Conservation (phyloP, 768 basidiomycete species). For the Nidularia sp. region DNA sequence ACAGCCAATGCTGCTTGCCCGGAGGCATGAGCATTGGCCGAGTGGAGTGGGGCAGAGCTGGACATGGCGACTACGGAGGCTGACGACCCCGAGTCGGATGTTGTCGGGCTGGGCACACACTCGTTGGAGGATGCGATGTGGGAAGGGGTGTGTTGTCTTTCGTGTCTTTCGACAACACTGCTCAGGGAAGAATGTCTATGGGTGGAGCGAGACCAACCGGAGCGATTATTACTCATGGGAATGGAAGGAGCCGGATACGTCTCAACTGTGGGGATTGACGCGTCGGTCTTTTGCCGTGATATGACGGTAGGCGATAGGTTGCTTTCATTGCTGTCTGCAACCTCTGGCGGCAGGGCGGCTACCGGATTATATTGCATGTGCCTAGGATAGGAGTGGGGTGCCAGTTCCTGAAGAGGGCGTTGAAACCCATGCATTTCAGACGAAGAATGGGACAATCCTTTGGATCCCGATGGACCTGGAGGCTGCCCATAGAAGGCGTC, state of each 20-base stretch:
- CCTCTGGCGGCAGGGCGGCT: neutral
- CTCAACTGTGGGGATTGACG: neutral
- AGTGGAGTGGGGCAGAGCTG: constrained; percentile 1
- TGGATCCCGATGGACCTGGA: too few species aligned
- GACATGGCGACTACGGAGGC: neutral
- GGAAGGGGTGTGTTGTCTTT: neutral
- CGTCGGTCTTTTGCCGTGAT: neutral
- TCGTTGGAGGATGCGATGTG: constrained; percentile 1
- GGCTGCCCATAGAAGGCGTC: too few species aligned
- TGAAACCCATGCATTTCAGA: too few species aligned
- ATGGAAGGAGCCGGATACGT: constrained; percentile 21
- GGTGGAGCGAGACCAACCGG: constrained; percentile 6
- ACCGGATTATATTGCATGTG: too few species aligned
- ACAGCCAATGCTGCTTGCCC: neutral
- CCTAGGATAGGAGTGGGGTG: too few species aligned
- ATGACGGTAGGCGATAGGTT: neutral
- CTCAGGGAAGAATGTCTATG: neutral
- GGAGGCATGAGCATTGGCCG: neutral
- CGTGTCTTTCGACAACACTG: constrained; percentile 1
- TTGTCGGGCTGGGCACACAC: neutral
- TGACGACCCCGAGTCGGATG: constrained; percentile 2
- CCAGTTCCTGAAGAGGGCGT: too few species aligned
- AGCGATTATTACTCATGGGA: constrained; percentile 30
- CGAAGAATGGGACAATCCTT: too few species aligned
- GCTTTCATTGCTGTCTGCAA: neutral